Base-by-base conservation (phyloP, 2,329 filamentous ascomycete genomes). In the Ceratocystis lukuohia region DNA sequence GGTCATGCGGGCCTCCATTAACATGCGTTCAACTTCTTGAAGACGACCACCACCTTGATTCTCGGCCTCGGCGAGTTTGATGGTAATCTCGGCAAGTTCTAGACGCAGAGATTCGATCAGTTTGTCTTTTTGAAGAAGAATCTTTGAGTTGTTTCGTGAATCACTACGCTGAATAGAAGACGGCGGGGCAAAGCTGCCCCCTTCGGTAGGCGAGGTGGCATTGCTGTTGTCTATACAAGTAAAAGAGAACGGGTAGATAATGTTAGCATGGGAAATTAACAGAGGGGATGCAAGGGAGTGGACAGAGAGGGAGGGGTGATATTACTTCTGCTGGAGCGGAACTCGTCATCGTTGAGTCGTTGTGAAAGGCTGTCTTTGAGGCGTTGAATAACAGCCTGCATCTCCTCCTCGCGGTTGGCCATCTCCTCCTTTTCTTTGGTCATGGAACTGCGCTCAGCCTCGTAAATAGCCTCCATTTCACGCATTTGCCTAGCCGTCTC, bases 111-210 rank as follows among this genome's bases (percentile, higher is more conserved):
- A 91, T 75, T 97, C 93, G 71, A 99, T 97, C 68, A 96, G 80
- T 77, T 95, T 94, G 77, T 99, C 94, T 75, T 97, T 99, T 75
- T 97, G 92, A 71, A 95, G 82, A 63, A 97, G 83, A 64, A 96
- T 80, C 75, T 93, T 95, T 15, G 91, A 95, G 76, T 88, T 93
- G 74, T 89, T 95, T 69, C 88, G 84, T 44, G 91, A 96, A 72
- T 95, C 89, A 80, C 90, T 96, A 70, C 91, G 88, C 71, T 93
- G 86, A 65, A 96, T 77, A 3, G 90, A 91, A 17, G 88, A 88
- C 1, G 91, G 88, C 15, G 92, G 92, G 7, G 92, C 92, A 73
- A 96, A 96, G 63, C 85, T 85, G 68, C 80, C 82, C 70, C 93
- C 89, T 66, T 91, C 78, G 68, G 82, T 86, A 28, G 88, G 87